Evolutionary conservation across 2,329 filamentous ascomycete genomes (phyloP).

Genomic region (Ramularia collo-cygni): DNA sequence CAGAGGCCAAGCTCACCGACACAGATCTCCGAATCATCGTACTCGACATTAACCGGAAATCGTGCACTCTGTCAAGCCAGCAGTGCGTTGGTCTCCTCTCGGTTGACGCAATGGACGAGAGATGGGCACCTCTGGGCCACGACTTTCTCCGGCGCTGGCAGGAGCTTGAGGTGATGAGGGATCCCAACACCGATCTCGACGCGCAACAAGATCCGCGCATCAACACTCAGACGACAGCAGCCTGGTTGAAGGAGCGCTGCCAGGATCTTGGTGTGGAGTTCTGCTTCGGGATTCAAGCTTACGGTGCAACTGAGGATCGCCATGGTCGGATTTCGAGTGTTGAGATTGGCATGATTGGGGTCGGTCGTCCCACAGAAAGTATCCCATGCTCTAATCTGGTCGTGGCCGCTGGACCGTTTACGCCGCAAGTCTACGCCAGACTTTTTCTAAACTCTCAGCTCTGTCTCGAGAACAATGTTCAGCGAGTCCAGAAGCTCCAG

Average conservation of each 20-base stretch:
- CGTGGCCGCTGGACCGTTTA: slow-evolving; percentile 20
- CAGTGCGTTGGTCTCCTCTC: slow-evolving; percentile 18
- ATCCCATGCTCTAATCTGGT: slow-evolving; percentile 17
- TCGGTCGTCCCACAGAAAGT: neutral
- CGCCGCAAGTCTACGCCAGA: slow-evolving; percentile 8
- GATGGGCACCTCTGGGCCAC: slow-evolving; percentile 4
- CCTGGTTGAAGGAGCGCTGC: slow-evolving; percentile 16
- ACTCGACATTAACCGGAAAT: slow-evolving; percentile 16
- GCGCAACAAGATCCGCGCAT: slow-evolving; percentile 1
- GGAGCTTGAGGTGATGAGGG: too few relatives aligned
- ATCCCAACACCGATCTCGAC: slow-evolving; percentile 10
- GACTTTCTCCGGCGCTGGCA: neutral
- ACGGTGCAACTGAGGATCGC: neutral
- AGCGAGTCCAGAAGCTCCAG: slow-evolving; percentile 2
- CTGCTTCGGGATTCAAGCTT: slow-evolving; percentile 12
- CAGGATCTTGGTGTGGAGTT: slow-evolving; percentile 13
- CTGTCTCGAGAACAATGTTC: slow-evolving; percentile 8
- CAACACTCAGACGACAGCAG: slow-evolving; percentile 8
- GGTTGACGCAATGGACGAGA: slow-evolving; percentile 5
- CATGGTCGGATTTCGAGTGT: slow-evolving; percentile 3
- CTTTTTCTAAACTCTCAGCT: slow-evolving; percentile 3
- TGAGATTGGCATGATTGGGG: slow-evolving; percentile 3
- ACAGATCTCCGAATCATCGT: slow-evolving; percentile 18
- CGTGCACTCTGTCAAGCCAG: slow-evolving; percentile 14
- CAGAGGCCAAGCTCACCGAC: slow-evolving; percentile 1